Percentiles rank a stretch among this genome's conserved stretches.
Evolutionary conservation across 2,329 filamentous ascomycete genomes (phyloP).

Genomic region (Ophiostoma montium): DNA sequence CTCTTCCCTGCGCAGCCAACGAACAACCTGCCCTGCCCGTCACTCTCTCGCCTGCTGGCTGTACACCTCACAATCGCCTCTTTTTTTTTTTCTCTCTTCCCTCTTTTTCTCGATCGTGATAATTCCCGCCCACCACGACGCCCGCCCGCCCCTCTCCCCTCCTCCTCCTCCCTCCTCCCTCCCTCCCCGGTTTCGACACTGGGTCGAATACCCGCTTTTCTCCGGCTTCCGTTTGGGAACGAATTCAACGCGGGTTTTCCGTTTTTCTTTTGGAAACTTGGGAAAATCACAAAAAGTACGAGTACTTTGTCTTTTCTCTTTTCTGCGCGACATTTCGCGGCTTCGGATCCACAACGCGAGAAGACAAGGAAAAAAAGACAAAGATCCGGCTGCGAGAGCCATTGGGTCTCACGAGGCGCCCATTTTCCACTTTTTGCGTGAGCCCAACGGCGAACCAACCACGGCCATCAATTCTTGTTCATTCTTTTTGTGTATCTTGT

Average conservation of each 20-base stretch:
- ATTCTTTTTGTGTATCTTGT: too few relatives aligned
- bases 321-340: neutral
- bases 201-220: too few relatives aligned
- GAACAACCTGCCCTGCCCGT: neutral
- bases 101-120: constrained; percentile 1
- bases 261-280: too few relatives aligned
- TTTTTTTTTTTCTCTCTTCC: neutral
- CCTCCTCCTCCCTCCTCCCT: constrained; percentile 1
- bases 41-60: neutral
- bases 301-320: neutral
- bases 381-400: neutral
- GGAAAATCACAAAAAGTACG: too few relatives aligned
- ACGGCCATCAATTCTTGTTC: too few relatives aligned
- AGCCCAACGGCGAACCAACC: too few relatives aligned
- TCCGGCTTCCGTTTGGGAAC: too few relatives aligned
- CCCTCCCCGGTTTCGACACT: neutral
- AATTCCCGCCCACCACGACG: too few relatives aligned
- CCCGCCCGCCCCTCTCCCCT: too few relatives aligned
- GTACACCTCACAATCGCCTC: neutral
- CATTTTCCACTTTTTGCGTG: too few relatives aligned
- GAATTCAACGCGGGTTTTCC: too few relatives aligned
- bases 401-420: too few relatives aligned
- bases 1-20: neutral
- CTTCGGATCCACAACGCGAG: neutral
- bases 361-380: neutral